Base-by-base conservation (phyloP, 2,329 filamentous ascomycete species). In the Chaetomium sp. region DNA sequence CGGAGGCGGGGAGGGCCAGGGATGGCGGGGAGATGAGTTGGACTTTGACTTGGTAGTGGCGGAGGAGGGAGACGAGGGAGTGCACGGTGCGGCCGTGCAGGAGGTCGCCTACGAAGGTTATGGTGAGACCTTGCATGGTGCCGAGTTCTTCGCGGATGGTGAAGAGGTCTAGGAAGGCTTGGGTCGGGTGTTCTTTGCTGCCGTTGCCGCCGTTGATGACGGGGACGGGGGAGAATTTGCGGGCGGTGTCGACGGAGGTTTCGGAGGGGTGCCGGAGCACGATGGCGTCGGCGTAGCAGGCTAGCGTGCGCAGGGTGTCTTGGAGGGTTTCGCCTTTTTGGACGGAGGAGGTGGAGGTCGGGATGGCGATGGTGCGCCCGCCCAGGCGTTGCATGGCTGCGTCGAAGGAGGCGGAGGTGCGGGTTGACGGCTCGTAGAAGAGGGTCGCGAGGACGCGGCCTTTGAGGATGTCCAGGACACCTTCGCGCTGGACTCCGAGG, bases 191-290 rank as follows among this genome's bases (percentile, higher is more conserved):
- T 76, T 99, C 94, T 66, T 89, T 86, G 73, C 88, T 91, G 61
- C 94, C 94, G 70, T 99, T 99, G 50, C 94, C 94, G 62, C 91
- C 94, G 70, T 99, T 99, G 79, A 99, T 92, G 67, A 99, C 85
- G 1, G 94, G 94, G 0, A 96, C 89, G 12, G 87, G 85, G 44
- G 89, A 91, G 76, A 87, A 95, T 70, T 91, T 92, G 66, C 87
- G 86, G 1, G 92, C 94, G 50, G 87, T 82, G 51, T 91, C 85
- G 33, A 90, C 89, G 59, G 88, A 91, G 61, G 78, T 80, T 69
- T 91, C 88, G 49, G 89, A 82, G 2, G 94, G 92, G 71, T 99
- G 94, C 53, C 94, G 91, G 47, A 99, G 84, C n/a, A 99, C 91
- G 61, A 99, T 85, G 12, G 91, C 94, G 69, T 99, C 94, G 59